Percentiles rank a stretch among this genome's conserved stretches.
Conservation (phyloP, 106 monocot genomes). For the Narthecium ossifragum region DNA sequence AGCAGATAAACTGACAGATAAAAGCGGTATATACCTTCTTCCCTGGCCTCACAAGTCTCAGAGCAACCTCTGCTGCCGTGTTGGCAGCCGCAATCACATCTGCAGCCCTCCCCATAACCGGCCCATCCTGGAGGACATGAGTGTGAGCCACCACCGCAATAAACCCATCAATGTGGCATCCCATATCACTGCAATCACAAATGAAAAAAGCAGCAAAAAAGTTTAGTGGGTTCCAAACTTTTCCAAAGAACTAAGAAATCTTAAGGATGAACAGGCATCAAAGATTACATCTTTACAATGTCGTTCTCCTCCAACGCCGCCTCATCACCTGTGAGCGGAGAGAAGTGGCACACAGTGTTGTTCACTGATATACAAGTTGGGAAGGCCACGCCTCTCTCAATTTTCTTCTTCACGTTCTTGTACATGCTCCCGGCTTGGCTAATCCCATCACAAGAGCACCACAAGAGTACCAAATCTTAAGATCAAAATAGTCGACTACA, state of each 20-base stretch:
- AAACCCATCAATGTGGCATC: constrained; percentile 72
- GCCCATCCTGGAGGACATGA: constrained; percentile 48
- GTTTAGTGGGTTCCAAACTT: background rate
- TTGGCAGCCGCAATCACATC: constrained; percentile 74
- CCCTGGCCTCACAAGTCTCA: constrained; percentile 67
- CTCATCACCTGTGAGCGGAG: constrained; percentile 69
- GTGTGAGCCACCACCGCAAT: constrained; percentile 69
- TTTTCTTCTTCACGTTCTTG: constrained; percentile 96
- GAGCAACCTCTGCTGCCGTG: constrained; percentile 64
- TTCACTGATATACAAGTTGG: constrained; percentile 94
- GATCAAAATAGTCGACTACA: too few relatives aligned
- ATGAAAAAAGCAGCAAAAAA: background rate
- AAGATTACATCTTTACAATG: constrained; percentile 69
- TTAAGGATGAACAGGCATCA: background rate
- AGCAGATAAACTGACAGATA: background rate
- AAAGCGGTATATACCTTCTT: constrained; percentile 40
- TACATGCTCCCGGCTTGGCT: constrained; percentile 96
- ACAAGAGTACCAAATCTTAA: background rate
- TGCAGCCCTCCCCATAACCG: constrained; percentile 48
- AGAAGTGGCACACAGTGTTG: constrained; percentile 84
- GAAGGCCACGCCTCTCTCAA: constrained; percentile 91
- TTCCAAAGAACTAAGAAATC: background rate
- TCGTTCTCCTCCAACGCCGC: constrained; percentile 68
- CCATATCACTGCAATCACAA: constrained; percentile 57
- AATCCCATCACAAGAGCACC: background rate